Conservation (phyloP, 305 asterid species). For the Fraxinus greggii region DNA sequence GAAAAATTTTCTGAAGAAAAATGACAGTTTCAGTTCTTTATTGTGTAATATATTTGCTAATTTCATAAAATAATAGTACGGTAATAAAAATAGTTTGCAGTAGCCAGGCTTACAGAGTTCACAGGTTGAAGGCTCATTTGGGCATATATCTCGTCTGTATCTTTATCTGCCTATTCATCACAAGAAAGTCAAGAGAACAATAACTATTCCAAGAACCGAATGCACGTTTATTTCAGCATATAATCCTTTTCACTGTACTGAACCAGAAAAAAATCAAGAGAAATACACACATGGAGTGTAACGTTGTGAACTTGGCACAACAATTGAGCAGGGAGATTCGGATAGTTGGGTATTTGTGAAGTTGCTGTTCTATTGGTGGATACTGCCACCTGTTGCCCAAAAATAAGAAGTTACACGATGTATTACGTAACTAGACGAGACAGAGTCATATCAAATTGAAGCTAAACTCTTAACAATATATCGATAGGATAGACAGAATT, state of each 20-base stretch:
- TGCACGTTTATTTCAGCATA: not conserved
- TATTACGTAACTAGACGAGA: not conserved
- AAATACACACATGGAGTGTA: conserved; percentile 66
- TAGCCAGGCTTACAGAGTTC: conserved; percentile 55
- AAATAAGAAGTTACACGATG: not conserved
- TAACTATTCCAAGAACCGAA: not conserved
- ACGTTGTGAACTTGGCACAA: conserved; percentile 92
- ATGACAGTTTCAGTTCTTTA: not conserved
- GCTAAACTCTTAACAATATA: not conserved
- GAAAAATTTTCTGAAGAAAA: not conserved
- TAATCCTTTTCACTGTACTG: not conserved
- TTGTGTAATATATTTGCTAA: not conserved
- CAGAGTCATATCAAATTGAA: not conserved
- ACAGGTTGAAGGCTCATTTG: conserved; percentile 95
- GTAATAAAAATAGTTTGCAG: not conserved
- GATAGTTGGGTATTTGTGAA: conserved; percentile 81
- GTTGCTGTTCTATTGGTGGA: conserved; percentile 87
- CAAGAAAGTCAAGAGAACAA: conserved; percentile 4
- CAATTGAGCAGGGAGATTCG: conserved; percentile 80
- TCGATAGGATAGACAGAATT: not conserved
- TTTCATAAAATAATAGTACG: not conserved
- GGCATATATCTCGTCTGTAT: conserved; percentile 89
- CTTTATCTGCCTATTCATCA: conserved; percentile 78
- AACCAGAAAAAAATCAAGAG: not conserved
- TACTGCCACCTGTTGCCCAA: conserved; percentile 67